Percentiles rank a stretch among this genome's conserved stretches.
phyloP scores from a whole-genome alignment of 2,329 filamentous ascomycete species.

The Botrytis sinoallii region DNA sequence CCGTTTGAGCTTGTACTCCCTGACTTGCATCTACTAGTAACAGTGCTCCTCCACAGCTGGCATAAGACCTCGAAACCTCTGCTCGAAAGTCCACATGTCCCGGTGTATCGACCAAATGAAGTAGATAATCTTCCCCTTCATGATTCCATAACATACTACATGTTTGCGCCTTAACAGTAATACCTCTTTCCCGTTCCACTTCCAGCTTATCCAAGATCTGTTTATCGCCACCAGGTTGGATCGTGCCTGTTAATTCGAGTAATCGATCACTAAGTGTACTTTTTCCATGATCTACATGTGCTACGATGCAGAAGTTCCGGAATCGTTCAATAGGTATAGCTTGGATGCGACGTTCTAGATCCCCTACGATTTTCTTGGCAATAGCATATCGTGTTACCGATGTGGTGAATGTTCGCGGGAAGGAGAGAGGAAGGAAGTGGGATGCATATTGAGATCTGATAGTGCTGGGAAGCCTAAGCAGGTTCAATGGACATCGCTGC shows the following conservation, averaged over 20 bases:
- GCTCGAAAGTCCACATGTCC: slow-evolving; percentile 97
- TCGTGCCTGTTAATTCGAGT: slow-evolving; percentile 91
- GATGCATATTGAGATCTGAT: slow-evolving; percentile 34
- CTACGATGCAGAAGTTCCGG: slow-evolving; percentile 97
- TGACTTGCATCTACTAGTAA: slow-evolving; percentile 94
- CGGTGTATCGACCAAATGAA: slow-evolving; percentile 94
- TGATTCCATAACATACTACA: slow-evolving; percentile 96
- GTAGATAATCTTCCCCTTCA: slow-evolving; percentile 80
- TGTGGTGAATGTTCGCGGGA: slow-evolving; percentile 27
- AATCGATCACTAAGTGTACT: slow-evolving; percentile 91
- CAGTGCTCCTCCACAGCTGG: slow-evolving; percentile 88
- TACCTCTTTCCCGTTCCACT: slow-evolving; percentile 91
- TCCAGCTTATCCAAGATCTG: slow-evolving; percentile 97
- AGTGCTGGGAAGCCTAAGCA: slow-evolving; percentile 38
- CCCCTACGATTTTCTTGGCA: slow-evolving; percentile 38
- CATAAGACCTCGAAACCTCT: slow-evolving; percentile 93
- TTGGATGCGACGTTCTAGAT: slow-evolving; percentile 60
- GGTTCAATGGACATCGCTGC: slow-evolving; percentile 39
- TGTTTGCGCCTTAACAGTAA: slow-evolving; percentile 98
- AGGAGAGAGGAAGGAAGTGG: slow-evolving; percentile 26
- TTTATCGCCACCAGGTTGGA: slow-evolving; percentile 80
- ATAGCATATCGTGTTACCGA: slow-evolving; percentile 31
- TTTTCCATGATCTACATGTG: slow-evolving; percentile 98
- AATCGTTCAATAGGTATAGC: slow-evolving; percentile 75
- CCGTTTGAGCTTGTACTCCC: slow-evolving; percentile 94